Evolutionary conservation across 2,329 filamentous ascomycete species (phyloP).

Genomic region (Stachybotrys chartarum): DNA sequence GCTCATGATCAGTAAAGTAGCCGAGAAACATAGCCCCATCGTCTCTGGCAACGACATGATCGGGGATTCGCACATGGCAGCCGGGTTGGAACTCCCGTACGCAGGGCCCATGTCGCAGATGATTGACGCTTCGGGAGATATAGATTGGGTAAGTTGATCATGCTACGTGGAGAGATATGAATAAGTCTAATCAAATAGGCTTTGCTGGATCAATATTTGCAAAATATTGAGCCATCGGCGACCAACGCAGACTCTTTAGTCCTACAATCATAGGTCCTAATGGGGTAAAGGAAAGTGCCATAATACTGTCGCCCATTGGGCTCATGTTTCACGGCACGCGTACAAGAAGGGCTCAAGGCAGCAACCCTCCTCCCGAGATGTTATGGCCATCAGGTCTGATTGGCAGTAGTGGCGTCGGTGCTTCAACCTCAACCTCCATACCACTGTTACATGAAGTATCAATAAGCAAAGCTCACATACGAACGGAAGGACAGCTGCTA

Average conservation of each 20-base stretch:
- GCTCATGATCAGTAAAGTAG: slow-evolving; percentile 10
- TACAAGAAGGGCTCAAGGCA: too few species aligned
- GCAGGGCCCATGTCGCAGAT: slow-evolving; percentile 3
- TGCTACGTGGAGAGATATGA: not conserved
- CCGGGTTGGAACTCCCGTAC: not conserved
- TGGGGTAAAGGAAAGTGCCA: too few species aligned
- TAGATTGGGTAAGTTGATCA: slow-evolving; percentile 14
- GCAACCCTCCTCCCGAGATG: too few species aligned
- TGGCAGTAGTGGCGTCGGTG: too few species aligned
- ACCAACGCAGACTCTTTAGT: not conserved
- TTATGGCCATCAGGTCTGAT: too few species aligned
- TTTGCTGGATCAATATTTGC: slow-evolving; percentile 7
- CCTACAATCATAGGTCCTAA: too few species aligned
- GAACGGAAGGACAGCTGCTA: too few species aligned
- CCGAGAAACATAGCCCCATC: not conserved
- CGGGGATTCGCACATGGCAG: not conserved
- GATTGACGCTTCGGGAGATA: slow-evolving; percentile 4
- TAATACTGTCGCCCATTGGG: too few species aligned
- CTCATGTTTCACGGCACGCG: too few species aligned
- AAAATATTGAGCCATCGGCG: not conserved
- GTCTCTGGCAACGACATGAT: accelerated
- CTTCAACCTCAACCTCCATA: too few species aligned
- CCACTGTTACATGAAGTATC: too few species aligned
- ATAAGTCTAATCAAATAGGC: not conserved
- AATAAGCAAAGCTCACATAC: too few species aligned